Percentiles rank a stretch among this genome's conserved stretches.
phyloP scores from a whole-genome alignment of 2,329 filamentous ascomycete species.

The Stachybotrys chlorohalonatus region DNA sequence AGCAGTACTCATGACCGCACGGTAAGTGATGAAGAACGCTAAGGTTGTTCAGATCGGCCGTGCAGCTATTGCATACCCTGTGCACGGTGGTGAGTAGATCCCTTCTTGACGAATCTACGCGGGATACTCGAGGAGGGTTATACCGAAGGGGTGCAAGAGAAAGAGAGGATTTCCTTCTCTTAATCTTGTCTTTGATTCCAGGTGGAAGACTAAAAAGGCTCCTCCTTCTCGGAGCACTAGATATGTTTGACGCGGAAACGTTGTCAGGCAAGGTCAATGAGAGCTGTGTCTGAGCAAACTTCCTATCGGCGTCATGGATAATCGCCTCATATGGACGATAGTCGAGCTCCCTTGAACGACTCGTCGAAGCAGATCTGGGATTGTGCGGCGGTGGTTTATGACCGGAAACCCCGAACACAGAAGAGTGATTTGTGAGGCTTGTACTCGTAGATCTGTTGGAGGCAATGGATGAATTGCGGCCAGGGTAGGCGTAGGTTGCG shows the following conservation, averaged over 20 bases:
- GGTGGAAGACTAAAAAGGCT: slow-evolving; percentile 36
- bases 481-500: slow-evolving; percentile 27
- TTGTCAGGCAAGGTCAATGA: slow-evolving; percentile 20
- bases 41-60: slow-evolving; percentile 38
- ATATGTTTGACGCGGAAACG: slow-evolving; percentile 27
- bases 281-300: slow-evolving; percentile 32
- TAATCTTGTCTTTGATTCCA: slow-evolving; percentile 33
- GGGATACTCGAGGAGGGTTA: slow-evolving; percentile 4
- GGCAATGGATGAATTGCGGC: slow-evolving; percentile 34
- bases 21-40: slow-evolving; percentile 38
- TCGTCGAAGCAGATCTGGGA: slow-evolving; percentile 5
- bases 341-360: slow-evolving; percentile 1
- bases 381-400: slow-evolving; percentile 14
- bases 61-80: slow-evolving; percentile 50
- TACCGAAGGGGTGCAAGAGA: slow-evolving; percentile 23
- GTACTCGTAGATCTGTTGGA: slow-evolving; percentile 32
- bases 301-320: slow-evolving; percentile 33
- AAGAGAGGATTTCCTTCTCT: slow-evolving; percentile 27
- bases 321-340: slow-evolving; percentile 39
- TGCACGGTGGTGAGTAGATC: neutral
- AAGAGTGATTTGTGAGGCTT: slow-evolving; percentile 32
- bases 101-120: neutral
- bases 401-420: slow-evolving; percentile 20
- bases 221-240: slow-evolving; percentile 34
- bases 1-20: slow-evolving; percentile 51